Base-by-base conservation (phyloP, 257 asterid species). In the Rehmannia glutinosa region DNA sequence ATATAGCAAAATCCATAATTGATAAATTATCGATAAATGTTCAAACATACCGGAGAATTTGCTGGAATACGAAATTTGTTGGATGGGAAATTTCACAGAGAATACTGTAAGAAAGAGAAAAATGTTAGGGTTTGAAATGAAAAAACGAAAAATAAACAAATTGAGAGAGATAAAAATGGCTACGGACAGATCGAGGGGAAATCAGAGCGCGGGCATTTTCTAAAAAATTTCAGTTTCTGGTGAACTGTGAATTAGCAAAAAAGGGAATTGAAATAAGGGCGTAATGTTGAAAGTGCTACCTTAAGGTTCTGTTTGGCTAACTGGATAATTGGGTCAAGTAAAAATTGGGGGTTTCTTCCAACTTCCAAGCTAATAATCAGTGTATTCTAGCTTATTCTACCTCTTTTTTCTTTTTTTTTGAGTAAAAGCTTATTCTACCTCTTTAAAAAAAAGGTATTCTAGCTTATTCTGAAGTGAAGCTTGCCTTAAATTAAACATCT, bases 131-230 rank as follows among this genome's bases (percentile, higher is more conserved):
- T 46, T 69, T 28, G 30, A 9, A 6, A 27, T 4, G 12, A 55
- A n/a, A 20, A 55, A 55, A 27, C 1, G 15, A 33, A 13, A 53
- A 20, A 25, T 32, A 15, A 25, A 41, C 7, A 33, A 41, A 1
- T 42, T 52, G 68, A 65, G 56, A 24, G 42, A 13, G 50, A 27
- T 57, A 27, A 54, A 46, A 73, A 73, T 76, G 75, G 82, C 27
- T 77, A 62, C 70, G 80, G 83, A 72, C 41, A 59, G 73, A 72
- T 78, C 83, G 79, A 67, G 70, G 72, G 65, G 17, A 23, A 58
- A 61, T 67, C 69, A 67, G 74, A 73, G 81, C 53, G 78, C 80
- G 83, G 78, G 77, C 72, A 60, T 66, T 62, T 74, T 77, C 77
- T 24, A 2, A 50, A 19, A 42, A 53, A 46, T 61, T 54, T 64